Percentiles rank a stretch among this genome's conserved stretches.
These are phyloP conservation scores for Brassica hybrid DNA, from an alignment of 441 rosid species.

Conservation along the genomic window DNA sequence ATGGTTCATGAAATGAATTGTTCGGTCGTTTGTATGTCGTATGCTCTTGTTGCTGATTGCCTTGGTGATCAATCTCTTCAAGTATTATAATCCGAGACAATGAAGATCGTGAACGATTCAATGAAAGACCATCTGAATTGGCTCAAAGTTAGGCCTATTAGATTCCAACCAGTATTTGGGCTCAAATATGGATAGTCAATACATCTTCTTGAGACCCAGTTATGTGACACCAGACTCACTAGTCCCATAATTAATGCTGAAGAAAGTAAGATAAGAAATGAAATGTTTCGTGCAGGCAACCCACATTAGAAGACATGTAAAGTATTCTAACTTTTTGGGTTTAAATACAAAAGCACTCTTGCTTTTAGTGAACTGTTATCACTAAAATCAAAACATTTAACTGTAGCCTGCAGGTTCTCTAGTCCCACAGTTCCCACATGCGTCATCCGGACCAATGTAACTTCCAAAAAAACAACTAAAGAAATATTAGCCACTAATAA, in stretches of 20 bases:
- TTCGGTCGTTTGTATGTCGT: not conserved
- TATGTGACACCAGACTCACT: not conserved
- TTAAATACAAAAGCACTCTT: not conserved
- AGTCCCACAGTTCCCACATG: conserved; percentile 26
- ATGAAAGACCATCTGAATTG: not conserved
- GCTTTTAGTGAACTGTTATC: not conserved
- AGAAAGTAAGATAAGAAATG: not conserved
- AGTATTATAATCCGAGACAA: not conserved
- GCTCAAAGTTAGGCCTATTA: not conserved
- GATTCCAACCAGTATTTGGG: not conserved
- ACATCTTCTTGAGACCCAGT: conserved; percentile 17
- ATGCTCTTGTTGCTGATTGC: not conserved
- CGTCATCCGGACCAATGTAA: conserved; percentile 12
- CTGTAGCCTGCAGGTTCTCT: not conserved
- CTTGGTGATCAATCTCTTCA: not conserved
- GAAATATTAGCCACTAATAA: conserved; percentile 12
- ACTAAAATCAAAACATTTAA: not conserved
- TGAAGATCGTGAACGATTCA: not conserved
- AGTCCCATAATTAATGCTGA: not conserved
- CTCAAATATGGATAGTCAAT: not conserved
- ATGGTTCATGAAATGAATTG: not conserved
- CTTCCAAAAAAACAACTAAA: not conserved
- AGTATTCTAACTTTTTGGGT: not conserved
- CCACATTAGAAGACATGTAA: no score
- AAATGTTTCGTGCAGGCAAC: no score